Base-by-base conservation (phyloP, 352 stramenopile species). In the Globisporangium orthogonon region DNA sequence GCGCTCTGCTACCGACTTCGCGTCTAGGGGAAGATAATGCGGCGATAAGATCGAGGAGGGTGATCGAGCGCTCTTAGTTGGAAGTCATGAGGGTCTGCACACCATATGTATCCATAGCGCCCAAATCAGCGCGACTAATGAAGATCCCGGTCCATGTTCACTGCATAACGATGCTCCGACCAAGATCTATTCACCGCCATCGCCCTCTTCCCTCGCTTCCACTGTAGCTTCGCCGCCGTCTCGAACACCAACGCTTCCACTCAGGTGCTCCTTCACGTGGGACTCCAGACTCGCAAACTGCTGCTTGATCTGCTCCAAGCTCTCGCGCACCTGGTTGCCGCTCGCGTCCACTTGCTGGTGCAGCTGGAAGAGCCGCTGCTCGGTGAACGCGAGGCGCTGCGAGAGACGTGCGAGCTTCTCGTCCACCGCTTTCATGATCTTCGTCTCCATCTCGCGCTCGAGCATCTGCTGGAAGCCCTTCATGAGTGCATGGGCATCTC, bases 391-490 rank as follows among this genome's bases (percentile, higher is more conserved):
- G 5, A 94, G 60, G 6, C 81, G 70, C 53, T 88, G 70, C 3
- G 74, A 75, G 14, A 94, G 52, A 17, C 60, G 58, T 1, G 71
- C 55, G 7, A 91, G 53, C 48, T 90, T 90, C 3, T 69, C 73
- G 51, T 94, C 76, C 3, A 94, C 60, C 1, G 67, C 76, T 0
- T 49, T 69, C 11, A 65, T 58, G 65, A 91, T 86, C 51, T 89
- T 91, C 28, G 62, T 67, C 60, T 91, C 79, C 54, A 91, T 72
- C 31, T 91, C 68, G 2, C 61, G 67, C 67, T 89, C 70, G 48
- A 91, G 56, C 17, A 65, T 80, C 61, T 87, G 74, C 49, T 91
- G 81, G 17, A 90, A 74, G 30, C 59, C 66, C 40, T 64, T 55
- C 47, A 94, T 49, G 3, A 89, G 35, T 52, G 47, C 53, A 30